Evolutionary conservation across 371 early-diverging fungal genomes (phyloP), one percentile per base, ranked within the genome.

Genomic region (Mucor irregularis): DNA sequence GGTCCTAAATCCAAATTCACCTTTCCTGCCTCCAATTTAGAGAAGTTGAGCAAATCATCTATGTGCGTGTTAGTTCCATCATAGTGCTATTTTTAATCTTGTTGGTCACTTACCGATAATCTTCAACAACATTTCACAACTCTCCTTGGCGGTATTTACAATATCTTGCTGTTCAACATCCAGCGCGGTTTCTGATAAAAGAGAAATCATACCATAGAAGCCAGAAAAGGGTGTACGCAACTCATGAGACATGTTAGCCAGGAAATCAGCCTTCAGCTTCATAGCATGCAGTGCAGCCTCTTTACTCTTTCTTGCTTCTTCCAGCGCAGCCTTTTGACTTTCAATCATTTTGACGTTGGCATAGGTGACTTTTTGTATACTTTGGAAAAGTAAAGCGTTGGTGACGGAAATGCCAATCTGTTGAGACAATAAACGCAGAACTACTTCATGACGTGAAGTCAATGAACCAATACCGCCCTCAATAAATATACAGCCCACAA

Each of bases 171-270:
- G 82, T 42, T 84, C 82, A n/a, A 73, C 77, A 60, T 82, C 78
- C 45, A 84, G 45, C 1, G 57, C 54, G 2, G 85, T 82, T 64
- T 82, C 82, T 14, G 81, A 76, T 11, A 84, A 49, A 2, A 84
- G 56, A 0, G 81, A 78, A 37, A 84, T 68, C 85, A 84, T 84
- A 34, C 82, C 85, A 45, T 82, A 82, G 49, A 84, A 84, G 34
- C 85, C 85, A 46, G 81, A 80, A 49, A 84, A 84, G 2, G 85
- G 85, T 10, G 79, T 79, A 7, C 76, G 74, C 28, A 79, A 54
- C 48, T 84, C 85, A 50, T 84, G 85, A 4, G 85, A 84, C 80
- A 84, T 84, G 46, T 82, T 84, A 48, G 84, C 84, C 62, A 84
- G 58, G 46, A 84, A 84, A 53, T 76, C 74, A 8, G 77, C 72